Evolutionary conservation across 805 yeast genomes (phyloP).

Genomic region (Schizosaccharomyces octosporus): DNA sequence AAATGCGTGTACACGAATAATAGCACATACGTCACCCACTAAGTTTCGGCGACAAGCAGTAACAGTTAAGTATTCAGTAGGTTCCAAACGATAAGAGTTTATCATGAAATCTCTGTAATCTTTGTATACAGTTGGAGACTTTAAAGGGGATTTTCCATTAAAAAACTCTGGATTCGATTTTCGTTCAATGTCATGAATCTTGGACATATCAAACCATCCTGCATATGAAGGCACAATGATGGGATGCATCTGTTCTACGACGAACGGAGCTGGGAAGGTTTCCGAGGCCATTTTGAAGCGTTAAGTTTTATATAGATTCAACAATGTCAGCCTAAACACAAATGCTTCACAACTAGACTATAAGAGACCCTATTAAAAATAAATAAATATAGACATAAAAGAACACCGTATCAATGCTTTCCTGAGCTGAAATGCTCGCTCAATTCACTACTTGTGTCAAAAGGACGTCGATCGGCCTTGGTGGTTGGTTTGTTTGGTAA

Average conservation of each 20-base stretch:
- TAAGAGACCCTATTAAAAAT: no score
- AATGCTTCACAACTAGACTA: no score
- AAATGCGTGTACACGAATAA: constrained; percentile 63
- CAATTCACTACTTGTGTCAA: no score
- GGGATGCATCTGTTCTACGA: constrained; percentile 62
- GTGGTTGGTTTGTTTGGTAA: no score
- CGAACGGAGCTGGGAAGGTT: constrained; percentile 15
- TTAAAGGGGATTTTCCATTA: constrained; percentile 43
- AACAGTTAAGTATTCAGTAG: constrained; percentile 62
- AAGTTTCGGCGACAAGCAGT: constrained; percentile 72
- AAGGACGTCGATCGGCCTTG: no score
- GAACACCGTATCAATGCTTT: no score
- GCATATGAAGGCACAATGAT: constrained; percentile 79
- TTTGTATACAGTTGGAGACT: constrained; percentile 53
- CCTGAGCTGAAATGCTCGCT: no score
- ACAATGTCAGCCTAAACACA: no score
- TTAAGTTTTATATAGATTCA: not conserved
- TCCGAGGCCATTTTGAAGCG: not conserved
- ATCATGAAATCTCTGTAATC: constrained; percentile 81
- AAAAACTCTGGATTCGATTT: constrained; percentile 80
- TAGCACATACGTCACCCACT: constrained; percentile 71
- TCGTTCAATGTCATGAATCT: constrained; percentile 55
- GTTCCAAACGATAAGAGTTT: constrained; percentile 66
- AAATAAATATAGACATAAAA: no score
- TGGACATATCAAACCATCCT: constrained; percentile 61